Percentiles rank a stretch among this genome's conserved stretches.
Evolutionary conservation across 75 land plant genomes (phyloP).

Genomic region (Adiantum capillusveneris): DNA sequence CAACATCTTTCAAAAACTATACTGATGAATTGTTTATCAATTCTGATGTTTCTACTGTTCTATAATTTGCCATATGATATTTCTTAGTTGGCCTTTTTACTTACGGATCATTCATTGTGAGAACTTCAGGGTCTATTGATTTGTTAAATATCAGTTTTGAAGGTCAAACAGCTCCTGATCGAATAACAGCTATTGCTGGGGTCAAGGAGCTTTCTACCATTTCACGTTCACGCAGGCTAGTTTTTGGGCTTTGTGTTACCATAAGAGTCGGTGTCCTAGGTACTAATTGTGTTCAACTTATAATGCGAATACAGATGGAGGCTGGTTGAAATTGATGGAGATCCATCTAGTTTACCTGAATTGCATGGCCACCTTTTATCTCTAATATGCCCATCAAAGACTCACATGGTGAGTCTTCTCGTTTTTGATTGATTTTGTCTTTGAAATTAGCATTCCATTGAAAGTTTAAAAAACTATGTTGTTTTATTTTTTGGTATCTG

Average conservation of each 20-base stretch:
- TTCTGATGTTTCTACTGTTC: no score
- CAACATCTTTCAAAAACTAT: no score
- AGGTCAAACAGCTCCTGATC: conserved; percentile 80
- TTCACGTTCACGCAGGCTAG: conserved; percentile 71
- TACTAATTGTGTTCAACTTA: not conserved
- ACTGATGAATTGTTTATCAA: no score
- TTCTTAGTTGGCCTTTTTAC: no score
- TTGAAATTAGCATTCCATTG: no score
- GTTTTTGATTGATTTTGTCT: no score
- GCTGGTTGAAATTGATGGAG: conserved; percentile 82
- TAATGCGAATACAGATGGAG: conserved; percentile 67
- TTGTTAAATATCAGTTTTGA: conserved; percentile 96
- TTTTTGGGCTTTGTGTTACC: not conserved
- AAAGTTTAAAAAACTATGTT: no score
- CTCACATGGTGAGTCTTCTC: conserved; percentile 66
- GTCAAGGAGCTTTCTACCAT: conserved; percentile 51
- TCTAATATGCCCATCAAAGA: conserved; percentile 78
- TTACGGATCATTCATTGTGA: no score
- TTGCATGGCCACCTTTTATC: conserved; percentile 60
- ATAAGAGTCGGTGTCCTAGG: not conserved
- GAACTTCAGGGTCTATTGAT: conserved; percentile 83
- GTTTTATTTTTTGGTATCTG: no score
- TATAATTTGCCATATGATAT: no score
- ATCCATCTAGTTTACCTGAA: conserved; percentile 33
- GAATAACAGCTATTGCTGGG: conserved; percentile 75